Evolutionary conservation across 2,329 filamentous ascomycete genomes (phyloP).

Genomic region (Pyrenophora seminiperda): DNA sequence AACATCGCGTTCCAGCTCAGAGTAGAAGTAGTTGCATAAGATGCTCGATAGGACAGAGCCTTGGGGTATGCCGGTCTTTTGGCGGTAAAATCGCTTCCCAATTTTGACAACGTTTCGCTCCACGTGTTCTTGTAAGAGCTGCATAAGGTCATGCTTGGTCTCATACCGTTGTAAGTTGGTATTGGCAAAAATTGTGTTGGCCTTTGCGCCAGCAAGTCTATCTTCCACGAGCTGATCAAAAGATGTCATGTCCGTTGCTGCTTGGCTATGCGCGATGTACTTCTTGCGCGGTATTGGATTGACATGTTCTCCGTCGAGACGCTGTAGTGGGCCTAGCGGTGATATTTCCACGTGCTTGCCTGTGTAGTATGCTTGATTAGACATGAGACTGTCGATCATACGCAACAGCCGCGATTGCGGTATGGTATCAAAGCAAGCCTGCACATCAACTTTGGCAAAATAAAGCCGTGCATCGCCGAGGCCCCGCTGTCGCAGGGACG

Average conservation of each 20-base stretch:
- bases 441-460: conserved; percentile 91
- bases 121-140: conserved; percentile 80
- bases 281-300: conserved; percentile 44
- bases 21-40: conserved; percentile 96
- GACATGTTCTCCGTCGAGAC: conserved; percentile 35
- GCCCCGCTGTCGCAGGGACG: conserved; percentile 48
- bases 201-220: conserved; percentile 43
- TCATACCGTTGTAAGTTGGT: conserved; percentile 64
- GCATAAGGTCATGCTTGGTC: conserved; percentile 64
- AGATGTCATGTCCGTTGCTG: conserved; percentile 34
- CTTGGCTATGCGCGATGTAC: conserved; percentile 50
- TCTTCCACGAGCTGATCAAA: conserved; percentile 43
- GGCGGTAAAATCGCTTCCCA: conserved; percentile 84
- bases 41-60: conserved; percentile 86
- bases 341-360: conserved; percentile 76
- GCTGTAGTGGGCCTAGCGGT: conserved; percentile 48
- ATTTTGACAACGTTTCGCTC: conserved; percentile 83
- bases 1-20: conserved; percentile 74
- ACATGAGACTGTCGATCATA: conserved; percentile 64
- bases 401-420: conserved; percentile 76
- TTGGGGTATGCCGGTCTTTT: conserved; percentile 89
- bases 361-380: conserved; percentile 69
- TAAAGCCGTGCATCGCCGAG: conserved; percentile 61
- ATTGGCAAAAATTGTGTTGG: conserved; percentile 78
- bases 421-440: conserved; percentile 93